Evolutionary conservation across 352 stramenopile genomes (phyloP).

Genomic region (Phytophthora pisi): DNA sequence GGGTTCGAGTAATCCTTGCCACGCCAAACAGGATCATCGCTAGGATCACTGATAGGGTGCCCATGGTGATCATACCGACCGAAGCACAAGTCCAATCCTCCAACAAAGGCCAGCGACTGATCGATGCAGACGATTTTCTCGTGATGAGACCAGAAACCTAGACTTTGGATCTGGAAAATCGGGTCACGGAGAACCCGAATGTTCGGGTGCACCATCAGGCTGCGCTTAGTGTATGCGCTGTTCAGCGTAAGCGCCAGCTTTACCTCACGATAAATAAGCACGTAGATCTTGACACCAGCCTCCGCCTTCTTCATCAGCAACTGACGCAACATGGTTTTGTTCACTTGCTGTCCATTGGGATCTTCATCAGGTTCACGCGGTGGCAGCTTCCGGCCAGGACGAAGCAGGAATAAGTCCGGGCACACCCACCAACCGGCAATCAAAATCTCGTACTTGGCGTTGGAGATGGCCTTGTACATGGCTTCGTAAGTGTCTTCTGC

Average conservation of each 20-base stretch:
- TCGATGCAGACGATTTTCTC: conserved; percentile 94
- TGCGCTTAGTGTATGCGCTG: conserved; percentile 85
- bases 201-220: conserved; percentile 81
- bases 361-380: conserved; percentile 34
- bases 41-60: conserved; percentile 75
- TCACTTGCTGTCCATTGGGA: conserved; percentile 44
- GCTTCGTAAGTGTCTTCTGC: conserved; percentile 86
- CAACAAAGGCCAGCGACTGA: conserved; percentile 81
- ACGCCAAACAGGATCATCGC: conserved; percentile 70
- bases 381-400: conserved; percentile 63
- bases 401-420: conserved; percentile 83
- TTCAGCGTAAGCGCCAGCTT: conserved; percentile 90
- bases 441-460: conserved; percentile 89
- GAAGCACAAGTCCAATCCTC: conserved; percentile 89
- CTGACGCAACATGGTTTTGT: conserved; percentile 79
- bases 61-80: conserved; percentile 86
- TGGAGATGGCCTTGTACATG: conserved; percentile 87
- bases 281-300: conserved; percentile 88
- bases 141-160: conserved; percentile 93
- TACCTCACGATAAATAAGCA: conserved; percentile 92
- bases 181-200: conserved; percentile 91
- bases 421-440: conserved; percentile 92
- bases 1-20: conserved; percentile 91
- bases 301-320: conserved; percentile 81
- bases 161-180: conserved; percentile 90